phyloP scores from a whole-genome alignment of 2,329 filamentous ascomycete genomes.

The Colletotrichum aenigma region DNA sequence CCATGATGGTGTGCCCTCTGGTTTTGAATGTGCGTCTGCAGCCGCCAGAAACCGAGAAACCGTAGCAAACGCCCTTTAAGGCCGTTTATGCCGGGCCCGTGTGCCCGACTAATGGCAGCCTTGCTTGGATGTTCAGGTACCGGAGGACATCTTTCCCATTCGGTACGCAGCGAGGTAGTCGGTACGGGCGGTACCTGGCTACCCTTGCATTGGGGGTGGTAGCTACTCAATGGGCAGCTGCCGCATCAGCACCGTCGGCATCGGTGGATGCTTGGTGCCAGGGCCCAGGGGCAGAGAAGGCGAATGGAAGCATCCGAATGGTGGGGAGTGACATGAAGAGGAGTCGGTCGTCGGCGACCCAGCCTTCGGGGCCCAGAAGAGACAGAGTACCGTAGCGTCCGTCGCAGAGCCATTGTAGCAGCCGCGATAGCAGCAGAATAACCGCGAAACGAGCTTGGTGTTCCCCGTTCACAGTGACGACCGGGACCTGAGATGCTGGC shows the following conservation, averaged over 20 bases:
- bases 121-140: constrained; percentile 15
- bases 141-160: not conserved
- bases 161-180: not conserved
- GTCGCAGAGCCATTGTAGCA: not conserved
- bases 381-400: not conserved
- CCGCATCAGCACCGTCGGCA: constrained; percentile 4
- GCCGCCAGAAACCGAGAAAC: not conserved
- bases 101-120: constrained; percentile 5
- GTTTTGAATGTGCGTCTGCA: not conserved
- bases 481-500: not conserved
- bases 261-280: not conserved
- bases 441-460: not conserved
- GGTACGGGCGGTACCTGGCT: constrained; percentile 11
- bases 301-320: constrained; percentile 17
- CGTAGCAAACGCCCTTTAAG: not conserved
- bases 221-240: not conserved
- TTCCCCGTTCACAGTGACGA: not conserved
- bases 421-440: not conserved
- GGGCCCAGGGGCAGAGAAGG: constrained; percentile 10
- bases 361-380: not conserved
- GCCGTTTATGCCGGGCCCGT: constrained; percentile 9
- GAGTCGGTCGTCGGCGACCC: not conserved
- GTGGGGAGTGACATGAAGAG: not conserved
- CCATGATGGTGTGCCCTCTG: not conserved
- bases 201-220: constrained; percentile 5